Percentiles rank a stretch among this genome's conserved stretches.
Conservation (phyloP, 2,329 filamentous ascomycete genomes). For the Cladophialophora chaetospira region DNA sequence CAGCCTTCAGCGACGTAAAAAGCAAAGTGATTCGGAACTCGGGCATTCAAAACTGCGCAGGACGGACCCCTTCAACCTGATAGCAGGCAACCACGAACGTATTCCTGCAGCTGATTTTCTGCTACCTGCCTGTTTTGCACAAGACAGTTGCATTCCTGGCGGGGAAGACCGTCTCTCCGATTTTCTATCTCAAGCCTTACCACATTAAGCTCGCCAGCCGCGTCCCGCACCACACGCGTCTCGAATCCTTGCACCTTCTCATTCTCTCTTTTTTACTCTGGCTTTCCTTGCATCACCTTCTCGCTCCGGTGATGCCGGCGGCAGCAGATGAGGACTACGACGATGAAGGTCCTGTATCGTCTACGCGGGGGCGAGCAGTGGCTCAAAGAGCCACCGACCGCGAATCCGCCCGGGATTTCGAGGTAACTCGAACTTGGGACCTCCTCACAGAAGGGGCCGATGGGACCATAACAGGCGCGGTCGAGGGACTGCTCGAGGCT, state of each 20-base stretch:
- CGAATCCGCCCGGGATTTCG: conserved; percentile 48
- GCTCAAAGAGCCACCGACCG: conserved; percentile 29
- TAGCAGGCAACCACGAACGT: not conserved
- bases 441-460: conserved; percentile 76
- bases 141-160: not conserved
- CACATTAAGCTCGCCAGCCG: conserved; percentile 49
- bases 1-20: conserved; percentile 29
- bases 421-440: conserved; percentile 60
- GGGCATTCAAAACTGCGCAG: conserved; percentile 22
- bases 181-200: conserved; percentile 5
- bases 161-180: not conserved
- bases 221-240: conserved; percentile 36
- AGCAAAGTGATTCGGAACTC: conserved; percentile 17
- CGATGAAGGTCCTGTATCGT: conserved; percentile 41
- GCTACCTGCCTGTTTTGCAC: conserved; percentile 32
- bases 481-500: conserved; percentile 76
- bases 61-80: not conserved
- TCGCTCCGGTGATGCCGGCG: conserved; percentile 39
- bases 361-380: conserved; percentile 23
- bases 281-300: not conserved
- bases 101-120: not conserved
- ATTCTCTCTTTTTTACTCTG: not conserved
- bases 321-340: conserved; percentile 54
- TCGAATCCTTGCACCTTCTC: not conserved
- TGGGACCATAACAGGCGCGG: conserved; percentile 70